Base-by-base conservation (phyloP, 2,329 filamentous ascomycete genomes). In the Hypocreales sp. region DNA sequence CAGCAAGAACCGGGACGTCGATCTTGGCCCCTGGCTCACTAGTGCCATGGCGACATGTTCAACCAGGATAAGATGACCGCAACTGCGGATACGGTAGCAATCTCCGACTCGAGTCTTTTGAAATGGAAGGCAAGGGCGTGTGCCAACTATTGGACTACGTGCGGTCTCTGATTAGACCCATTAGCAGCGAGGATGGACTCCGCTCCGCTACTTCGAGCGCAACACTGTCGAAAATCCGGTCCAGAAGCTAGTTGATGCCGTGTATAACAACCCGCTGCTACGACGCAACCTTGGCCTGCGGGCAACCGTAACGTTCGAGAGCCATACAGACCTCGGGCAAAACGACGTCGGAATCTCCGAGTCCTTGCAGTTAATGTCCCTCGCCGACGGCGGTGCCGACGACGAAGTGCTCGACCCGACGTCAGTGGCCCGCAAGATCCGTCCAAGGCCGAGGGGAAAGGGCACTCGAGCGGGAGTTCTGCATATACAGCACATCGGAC, bases 161-260 rank as follows among this genome's bases (percentile, higher is more conserved):
- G 8, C 3, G 20, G n/a, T 3, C 3, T 6, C 3, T 5, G 7
- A 8, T 22, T 11, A 2, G 7, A 4, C 20, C 20, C 10, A 11
- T 22, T n/a, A n/a, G n/a, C n/a, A n/a, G n/a, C n/a, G n/a, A n/a
- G n/a, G n/a, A n/a, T n/a, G n/a, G n/a, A n/a, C n/a, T n/a, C n/a
- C n/a, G n/a, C 20, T 22, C 7, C 20, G 42, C 22, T 21, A 49
- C 15, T 51, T 45, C 27, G 40, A 53, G 34, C 44, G 38, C n/a
- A 34, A 50, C 8, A 41, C 40, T 4, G 42, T 59, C 7, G 47
- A 58, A 32, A 51, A 49, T 32, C 38, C 43, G 3, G 47, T 58
- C 7, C 27, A 44, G 31, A 47, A 40, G 30, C 30, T 58, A 12
- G 20, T 58, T 14, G 32, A 47, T 8, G 30, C 26, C 20, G 34